Conservation (phyloP, 2,329 filamentous ascomycete species). For the Phialocephala sp. region DNA sequence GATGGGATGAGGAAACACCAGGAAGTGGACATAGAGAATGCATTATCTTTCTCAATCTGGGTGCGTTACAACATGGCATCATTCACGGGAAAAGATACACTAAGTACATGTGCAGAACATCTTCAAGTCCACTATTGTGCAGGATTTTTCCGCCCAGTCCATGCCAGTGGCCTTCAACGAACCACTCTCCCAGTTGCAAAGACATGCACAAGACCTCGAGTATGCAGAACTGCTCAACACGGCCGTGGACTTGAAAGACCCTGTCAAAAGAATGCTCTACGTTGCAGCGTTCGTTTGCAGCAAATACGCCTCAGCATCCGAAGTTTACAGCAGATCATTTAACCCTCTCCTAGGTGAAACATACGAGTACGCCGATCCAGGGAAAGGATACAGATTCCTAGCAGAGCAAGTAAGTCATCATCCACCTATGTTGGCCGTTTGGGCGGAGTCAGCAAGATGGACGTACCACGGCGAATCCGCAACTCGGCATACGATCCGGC, state of each 20-base stretch:
- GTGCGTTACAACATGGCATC: not conserved
- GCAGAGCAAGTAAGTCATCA: not conserved
- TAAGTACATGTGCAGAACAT: not conserved
- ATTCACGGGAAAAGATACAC: not conserved
- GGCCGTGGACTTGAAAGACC: not conserved
- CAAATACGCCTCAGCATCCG: not conserved
- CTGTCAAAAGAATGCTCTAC: not conserved
- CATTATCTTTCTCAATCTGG: not conserved
- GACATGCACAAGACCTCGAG: conserved; percentile 3
- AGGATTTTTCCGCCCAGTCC: not conserved
- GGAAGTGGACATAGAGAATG: not conserved
- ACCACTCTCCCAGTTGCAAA: not conserved
- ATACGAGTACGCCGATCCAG: conserved; percentile 1
- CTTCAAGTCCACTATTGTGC: not conserved
- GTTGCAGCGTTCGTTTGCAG: not conserved
- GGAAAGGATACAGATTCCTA: not conserved
- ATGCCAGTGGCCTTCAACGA: not conserved
- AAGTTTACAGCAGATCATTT: not conserved
- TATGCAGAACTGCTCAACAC: conserved; percentile 1
- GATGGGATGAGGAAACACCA: not conserved
- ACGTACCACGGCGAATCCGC: not conserved
- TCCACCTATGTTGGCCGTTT: not conserved
- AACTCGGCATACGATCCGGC: not conserved
- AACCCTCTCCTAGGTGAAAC: conserved; percentile 3
- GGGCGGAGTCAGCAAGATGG: not conserved